Percentiles rank a stretch among this genome's conserved stretches.
phyloP scores from a whole-genome alignment of 192 early-diverging fungal species.

The Podila epigama region DNA sequence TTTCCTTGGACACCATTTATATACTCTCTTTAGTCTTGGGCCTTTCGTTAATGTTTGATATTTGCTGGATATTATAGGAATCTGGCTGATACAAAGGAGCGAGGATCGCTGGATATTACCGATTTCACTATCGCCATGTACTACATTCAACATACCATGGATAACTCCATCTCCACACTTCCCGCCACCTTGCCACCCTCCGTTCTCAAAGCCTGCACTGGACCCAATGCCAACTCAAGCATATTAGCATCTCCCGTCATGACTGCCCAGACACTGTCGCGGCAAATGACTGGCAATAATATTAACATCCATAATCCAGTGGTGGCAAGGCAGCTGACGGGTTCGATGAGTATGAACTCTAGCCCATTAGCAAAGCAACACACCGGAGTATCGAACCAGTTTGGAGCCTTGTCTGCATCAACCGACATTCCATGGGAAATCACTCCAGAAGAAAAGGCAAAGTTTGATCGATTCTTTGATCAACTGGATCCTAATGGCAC shows the following conservation, averaged over 20 bases:
- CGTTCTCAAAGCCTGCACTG: slow-evolving; percentile 57
- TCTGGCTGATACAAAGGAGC: slow-evolving; percentile 77
- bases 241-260: slow-evolving; percentile 21
- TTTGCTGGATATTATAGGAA: slow-evolving; percentile 49
- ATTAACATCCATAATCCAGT: slow-evolving; percentile 30
- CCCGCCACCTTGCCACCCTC: slow-evolving; percentile 73
- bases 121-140: slow-evolving; percentile 95
- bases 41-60: neutral
- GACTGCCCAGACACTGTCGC: slow-evolving; percentile 23
- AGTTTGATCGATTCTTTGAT: slow-evolving; percentile 81
- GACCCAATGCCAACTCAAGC: slow-evolving; percentile 22
- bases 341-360: slow-evolving; percentile 17
- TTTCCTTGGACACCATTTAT: too few species aligned
- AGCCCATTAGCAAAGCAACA: slow-evolving; percentile 41
- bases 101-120: slow-evolving; percentile 75
- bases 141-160: slow-evolving; percentile 83
- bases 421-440: slow-evolving; percentile 73
- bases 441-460: slow-evolving; percentile 70
- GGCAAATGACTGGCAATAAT: slow-evolving; percentile 45
- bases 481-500: slow-evolving; percentile 66
- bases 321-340: slow-evolving; percentile 27
- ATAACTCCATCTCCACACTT: slow-evolving; percentile 70
- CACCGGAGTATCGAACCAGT: slow-evolving; percentile 31
- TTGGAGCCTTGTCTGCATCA: slow-evolving; percentile 20
- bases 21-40: too few species aligned